Conservation (phyloP, 2,329 filamentous ascomycete species). For the Fusarium sp. region DNA sequence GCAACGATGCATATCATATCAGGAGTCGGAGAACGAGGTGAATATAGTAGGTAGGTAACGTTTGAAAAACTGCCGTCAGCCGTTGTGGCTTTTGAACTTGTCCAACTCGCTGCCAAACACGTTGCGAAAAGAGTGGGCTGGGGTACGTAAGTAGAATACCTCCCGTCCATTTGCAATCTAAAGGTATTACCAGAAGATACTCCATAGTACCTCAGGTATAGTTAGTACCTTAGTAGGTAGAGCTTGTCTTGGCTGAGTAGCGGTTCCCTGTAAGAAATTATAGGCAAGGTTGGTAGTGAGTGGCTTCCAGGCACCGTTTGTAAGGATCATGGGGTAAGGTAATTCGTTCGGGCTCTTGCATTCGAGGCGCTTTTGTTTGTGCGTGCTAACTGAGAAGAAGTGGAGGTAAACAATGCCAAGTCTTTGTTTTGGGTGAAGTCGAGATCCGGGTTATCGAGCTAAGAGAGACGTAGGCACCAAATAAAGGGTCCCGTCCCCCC, state of each 20-base stretch:
- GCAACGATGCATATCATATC: neutral
- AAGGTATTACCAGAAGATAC: neutral
- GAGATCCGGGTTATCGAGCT: neutral
- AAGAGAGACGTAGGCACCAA: constrained; percentile 2
- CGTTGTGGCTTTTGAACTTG: constrained; percentile 29
- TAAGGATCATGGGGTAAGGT: neutral
- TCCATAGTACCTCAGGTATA: neutral
- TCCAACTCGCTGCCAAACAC: constrained; percentile 23
- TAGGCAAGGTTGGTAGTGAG: neutral
- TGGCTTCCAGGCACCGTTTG: neutral
- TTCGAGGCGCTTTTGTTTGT: neutral
- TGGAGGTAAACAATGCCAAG: constrained; percentile 5
- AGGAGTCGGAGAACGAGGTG: neutral
- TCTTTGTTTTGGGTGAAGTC: neutral
- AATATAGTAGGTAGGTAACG: neutral
- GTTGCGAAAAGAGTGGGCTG: constrained; percentile 24
- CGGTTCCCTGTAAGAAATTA: constrained; percentile 1
- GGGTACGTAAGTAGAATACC: constrained; percentile 14
- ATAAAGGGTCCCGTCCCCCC: constrained; percentile 1
- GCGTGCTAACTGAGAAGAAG: neutral
- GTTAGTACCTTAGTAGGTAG: neutral
- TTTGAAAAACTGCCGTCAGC: constrained; percentile 26
- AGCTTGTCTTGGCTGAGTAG: constrained; percentile 4
- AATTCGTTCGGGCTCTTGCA: neutral
- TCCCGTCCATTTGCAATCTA: neutral